These are phyloP conservation scores for Litchi chinensis DNA, from an alignment of 345 rosid genomes.

Conservation along the genomic window DNA sequence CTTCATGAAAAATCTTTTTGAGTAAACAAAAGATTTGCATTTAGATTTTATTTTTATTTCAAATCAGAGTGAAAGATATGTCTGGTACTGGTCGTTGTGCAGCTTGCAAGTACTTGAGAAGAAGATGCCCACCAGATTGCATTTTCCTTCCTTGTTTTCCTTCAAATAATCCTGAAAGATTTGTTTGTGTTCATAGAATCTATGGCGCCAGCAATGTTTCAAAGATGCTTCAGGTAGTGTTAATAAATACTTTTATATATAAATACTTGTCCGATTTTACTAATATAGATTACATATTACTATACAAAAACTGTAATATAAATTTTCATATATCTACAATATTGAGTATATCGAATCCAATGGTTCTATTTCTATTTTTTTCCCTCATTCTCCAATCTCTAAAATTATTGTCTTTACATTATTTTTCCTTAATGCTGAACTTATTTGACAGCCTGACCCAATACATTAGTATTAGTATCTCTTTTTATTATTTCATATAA, in stretches of 20 bases:
- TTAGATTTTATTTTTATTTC: constrained; percentile 11
- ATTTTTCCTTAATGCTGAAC: too few relatives aligned
- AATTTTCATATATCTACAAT: too few relatives aligned
- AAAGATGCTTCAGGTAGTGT: constrained; percentile 62
- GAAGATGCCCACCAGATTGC: constrained; percentile 68
- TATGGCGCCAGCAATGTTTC: constrained; percentile 80
- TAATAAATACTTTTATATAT: background rate
- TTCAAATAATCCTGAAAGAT: constrained; percentile 54
- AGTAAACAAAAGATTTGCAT: background rate
- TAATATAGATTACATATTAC: background rate
- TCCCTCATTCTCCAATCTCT: too few relatives aligned
- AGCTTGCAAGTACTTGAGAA: constrained; percentile 69
- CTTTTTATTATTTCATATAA: too few relatives aligned
- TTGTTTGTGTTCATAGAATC: constrained; percentile 60
- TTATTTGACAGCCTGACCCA: too few relatives aligned
- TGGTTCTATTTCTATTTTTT: too few relatives aligned
- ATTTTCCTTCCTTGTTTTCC: constrained; percentile 71
- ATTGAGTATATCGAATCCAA: too few relatives aligned
- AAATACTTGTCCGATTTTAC: background rate
- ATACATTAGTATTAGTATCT: too few relatives aligned
- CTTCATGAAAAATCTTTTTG: background rate
- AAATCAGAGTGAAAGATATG: constrained; percentile 11
- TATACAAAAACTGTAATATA: too few relatives aligned
- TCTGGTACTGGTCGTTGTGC: constrained; percentile 45
- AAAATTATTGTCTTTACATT: too few relatives aligned